Percentiles rank a stretch among this genome's conserved stretches.
Conservation (phyloP, 805 yeast genomes). For the Alloascoidea africana region DNA sequence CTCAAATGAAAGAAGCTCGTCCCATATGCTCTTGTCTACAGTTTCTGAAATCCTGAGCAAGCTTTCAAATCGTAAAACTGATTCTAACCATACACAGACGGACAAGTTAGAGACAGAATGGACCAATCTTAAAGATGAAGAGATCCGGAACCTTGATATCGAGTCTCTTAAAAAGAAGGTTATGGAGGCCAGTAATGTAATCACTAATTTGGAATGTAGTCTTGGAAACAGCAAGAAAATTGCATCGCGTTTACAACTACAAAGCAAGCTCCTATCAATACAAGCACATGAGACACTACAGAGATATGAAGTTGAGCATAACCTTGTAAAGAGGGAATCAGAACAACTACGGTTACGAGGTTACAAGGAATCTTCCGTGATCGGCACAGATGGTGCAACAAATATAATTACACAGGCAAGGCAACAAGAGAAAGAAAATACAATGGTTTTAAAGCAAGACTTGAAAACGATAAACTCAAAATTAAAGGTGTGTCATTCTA, state of each 20-base stretch:
- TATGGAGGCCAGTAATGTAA: neutral
- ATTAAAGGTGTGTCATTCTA: conserved; percentile 8
- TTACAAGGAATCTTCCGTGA: neutral
- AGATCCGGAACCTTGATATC: neutral
- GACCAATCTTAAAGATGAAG: too few species aligned
- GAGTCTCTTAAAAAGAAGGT: neutral
- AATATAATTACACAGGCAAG: neutral
- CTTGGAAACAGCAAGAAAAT: neutral
- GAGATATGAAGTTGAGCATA: conserved; percentile 31
- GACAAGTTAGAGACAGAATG: too few species aligned
- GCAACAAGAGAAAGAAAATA: neutral
- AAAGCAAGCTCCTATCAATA: conserved; percentile 24
- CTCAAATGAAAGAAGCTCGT: too few species aligned
- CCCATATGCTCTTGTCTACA: too few species aligned
- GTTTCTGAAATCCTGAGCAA: too few species aligned
- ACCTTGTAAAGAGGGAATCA: conserved; percentile 28
- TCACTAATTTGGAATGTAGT: neutral
- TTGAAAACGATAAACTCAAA: neutral
- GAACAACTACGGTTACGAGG: conserved; percentile 20
- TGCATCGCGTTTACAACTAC: conserved; percentile 13
- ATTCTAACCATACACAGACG: too few species aligned
- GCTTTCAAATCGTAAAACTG: too few species aligned
- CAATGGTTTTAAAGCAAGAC: neutral
- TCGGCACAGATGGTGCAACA: neutral
- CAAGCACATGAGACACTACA: conserved; percentile 28